These are phyloP conservation scores for Lentinula lateritia DNA, from an alignment of 768 basidiomycete genomes.

Conservation along the genomic window DNA sequence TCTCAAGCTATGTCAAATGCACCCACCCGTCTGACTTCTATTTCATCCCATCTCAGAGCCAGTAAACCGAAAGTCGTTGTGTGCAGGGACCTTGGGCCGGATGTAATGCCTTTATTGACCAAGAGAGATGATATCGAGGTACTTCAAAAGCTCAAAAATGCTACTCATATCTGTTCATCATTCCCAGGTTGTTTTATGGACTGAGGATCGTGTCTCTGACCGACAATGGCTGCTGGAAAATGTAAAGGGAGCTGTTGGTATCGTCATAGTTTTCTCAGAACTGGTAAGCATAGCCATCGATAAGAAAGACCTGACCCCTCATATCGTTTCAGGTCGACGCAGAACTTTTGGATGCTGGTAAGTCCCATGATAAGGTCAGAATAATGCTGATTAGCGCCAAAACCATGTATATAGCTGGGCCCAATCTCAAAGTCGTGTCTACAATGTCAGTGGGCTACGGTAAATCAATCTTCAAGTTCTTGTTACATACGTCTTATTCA, in stretches of 20 bases:
- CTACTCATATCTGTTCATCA: background rate
- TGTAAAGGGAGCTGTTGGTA: slow-evolving; percentile 56
- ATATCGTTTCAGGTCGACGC: slow-evolving; percentile 50
- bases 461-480: slow-evolving; percentile 21
- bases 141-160: background rate
- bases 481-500: background rate
- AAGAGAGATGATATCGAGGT: slow-evolving; percentile 53
- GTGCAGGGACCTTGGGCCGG: slow-evolving; percentile 54
- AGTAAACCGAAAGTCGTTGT: slow-evolving; percentile 44
- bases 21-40: slow-evolving; percentile 19
- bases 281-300: slow-evolving; percentile 37
- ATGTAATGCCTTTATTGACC: slow-evolving; percentile 54
- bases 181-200: slow-evolving; percentile 36
- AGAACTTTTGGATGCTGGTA: slow-evolving; percentile 63
- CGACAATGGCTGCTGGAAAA: slow-evolving; percentile 73
- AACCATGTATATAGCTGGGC: slow-evolving; percentile 49
- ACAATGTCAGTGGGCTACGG: slow-evolving; percentile 93
- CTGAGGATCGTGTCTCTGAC: slow-evolving; percentile 49
- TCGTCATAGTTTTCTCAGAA: slow-evolving; percentile 64
- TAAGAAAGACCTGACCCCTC: background rate
- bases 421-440: slow-evolving; percentile 74
- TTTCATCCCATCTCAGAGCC: slow-evolving; percentile 12
- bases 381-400: too few relatives aligned
- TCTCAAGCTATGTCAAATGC: slow-evolving; percentile 8
- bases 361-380: background rate